A percentile compares a stretch with the other conserved stretches of the same genome.
Conservation (phyloP, 768 basidiomycete species). For the Rhizopogon vinicolor region DNA sequence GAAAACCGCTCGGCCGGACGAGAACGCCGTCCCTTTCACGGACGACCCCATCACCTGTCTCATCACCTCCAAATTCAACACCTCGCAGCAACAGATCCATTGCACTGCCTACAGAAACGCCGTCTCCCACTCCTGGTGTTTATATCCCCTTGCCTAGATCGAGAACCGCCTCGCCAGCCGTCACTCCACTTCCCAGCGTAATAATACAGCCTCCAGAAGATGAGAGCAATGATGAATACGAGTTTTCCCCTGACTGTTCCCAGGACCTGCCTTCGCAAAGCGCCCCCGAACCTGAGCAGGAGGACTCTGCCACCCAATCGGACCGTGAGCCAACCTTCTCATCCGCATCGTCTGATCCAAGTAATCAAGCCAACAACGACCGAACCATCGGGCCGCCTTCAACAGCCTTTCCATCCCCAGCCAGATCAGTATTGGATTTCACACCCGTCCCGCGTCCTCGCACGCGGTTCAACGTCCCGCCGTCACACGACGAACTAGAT, state of each 20-base stretch:
- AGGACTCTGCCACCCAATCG: slow-evolving; percentile 22
- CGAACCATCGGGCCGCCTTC: slow-evolving; percentile 29
- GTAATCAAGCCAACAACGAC: slow-evolving; percentile 22
- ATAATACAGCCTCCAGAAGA: slow-evolving; percentile 18
- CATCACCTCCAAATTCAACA: slow-evolving; percentile 62
- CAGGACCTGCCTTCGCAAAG: slow-evolving; percentile 14
- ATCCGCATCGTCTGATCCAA: slow-evolving; percentile 49
- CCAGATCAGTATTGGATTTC: slow-evolving; percentile 44
- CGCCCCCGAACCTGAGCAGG: slow-evolving; percentile 15
- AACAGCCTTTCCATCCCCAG: slow-evolving; percentile 50
- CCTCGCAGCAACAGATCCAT: slow-evolving; percentile 52
- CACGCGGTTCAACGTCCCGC: slow-evolving; percentile 55
- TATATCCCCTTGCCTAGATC: slow-evolving; percentile 51
- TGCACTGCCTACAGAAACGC: slow-evolving; percentile 32
- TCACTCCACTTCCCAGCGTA: slow-evolving; percentile 22
- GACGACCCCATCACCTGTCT: slow-evolving; percentile 52
- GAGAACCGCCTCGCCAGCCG: slow-evolving; percentile 43
- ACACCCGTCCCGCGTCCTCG: slow-evolving; percentile 63
- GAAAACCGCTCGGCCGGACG: slow-evolving; percentile 44
- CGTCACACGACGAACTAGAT: slow-evolving; percentile 36
- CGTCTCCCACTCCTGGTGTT: slow-evolving; percentile 43
- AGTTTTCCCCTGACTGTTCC: background rate
- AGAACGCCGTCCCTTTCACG: slow-evolving; percentile 67
- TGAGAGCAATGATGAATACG: slow-evolving; percentile 11
- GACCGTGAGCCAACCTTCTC: slow-evolving; percentile 66